Evolutionary conservation across 345 rosid species (phyloP), one percentile per base, ranked within the genome.

Genomic region (Corchorus olitorius): DNA sequence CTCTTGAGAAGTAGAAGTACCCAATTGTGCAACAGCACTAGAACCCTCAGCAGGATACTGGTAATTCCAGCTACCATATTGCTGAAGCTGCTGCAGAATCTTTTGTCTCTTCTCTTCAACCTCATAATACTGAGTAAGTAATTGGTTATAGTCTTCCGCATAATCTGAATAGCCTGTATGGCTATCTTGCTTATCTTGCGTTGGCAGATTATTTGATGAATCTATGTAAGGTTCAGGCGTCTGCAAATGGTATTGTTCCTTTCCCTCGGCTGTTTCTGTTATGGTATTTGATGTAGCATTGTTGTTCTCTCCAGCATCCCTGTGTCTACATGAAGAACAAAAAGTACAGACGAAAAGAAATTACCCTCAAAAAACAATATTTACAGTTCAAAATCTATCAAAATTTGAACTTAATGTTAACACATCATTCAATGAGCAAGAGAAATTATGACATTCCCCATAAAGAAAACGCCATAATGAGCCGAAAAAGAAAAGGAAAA

Each of bases 51-150:
- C 87, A 66, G 82, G 71, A 70, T 37, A 54, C 43, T 83, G 89
- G 72, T 83, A 80, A 76, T 82, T 79, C 81, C 76, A 76, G 74
- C 60, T 48, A 66, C 90, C 86, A 69, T 64, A 73, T 69, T 81
- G 88, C 54, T 87, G 81, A 73, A 88, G 86, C 79, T 79, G 87
- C 72, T 82, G 83, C 15, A 88, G 75, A 76, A 90, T 66, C 77
- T 35, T 66, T 76, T 86, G 89, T 78, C 86, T 86, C 86, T 85
- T 84, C 70, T 86, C 91, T 78, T 90, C 94, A 14, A 90, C 74
- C 77, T 87, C 92, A 76, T 88, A 86, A 77, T 90, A 90, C 77
- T 87, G 80, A n/a, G n/a, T 64, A 10, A 88, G 85, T 52, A 88
- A 76, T 75, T 75, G 81, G 71, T 88, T 86, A 77, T 86, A 86